A percentile compares a stretch with the other conserved stretches of the same genome.
phyloP scores from a whole-genome alignment of 2,329 filamentous ascomycete genomes.

The Canariomyces notabilis region DNA sequence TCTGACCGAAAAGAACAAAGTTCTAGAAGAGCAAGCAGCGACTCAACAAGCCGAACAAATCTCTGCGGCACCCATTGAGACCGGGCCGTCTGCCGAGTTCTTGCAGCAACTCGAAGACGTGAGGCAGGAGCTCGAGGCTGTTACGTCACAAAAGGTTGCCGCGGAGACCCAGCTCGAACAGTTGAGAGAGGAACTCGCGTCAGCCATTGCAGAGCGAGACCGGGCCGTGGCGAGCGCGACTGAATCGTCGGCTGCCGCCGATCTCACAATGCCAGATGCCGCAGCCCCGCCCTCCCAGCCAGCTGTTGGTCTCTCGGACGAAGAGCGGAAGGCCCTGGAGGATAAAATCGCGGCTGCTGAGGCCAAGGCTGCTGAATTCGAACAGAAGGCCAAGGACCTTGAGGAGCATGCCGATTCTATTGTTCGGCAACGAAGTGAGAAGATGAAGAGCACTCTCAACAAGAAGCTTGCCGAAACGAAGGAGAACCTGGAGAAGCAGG shows the following conservation, averaged over 20 bases:
- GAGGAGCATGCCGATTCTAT: slow-evolving; percentile 58
- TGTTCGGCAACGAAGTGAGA: slow-evolving; percentile 61
- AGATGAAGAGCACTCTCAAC: slow-evolving; percentile 63
- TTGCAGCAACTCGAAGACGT: slow-evolving; percentile 22
- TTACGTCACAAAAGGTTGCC: slow-evolving; percentile 62
- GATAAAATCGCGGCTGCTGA: slow-evolving; percentile 57
- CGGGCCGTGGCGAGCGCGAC: slow-evolving; percentile 43
- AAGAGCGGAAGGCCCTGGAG: slow-evolving; percentile 57
- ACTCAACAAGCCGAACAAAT: slow-evolving; percentile 29
- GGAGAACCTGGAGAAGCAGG: slow-evolving; percentile 46
- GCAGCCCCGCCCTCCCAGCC: slow-evolving; percentile 19
- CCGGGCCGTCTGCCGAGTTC: slow-evolving; percentile 35
- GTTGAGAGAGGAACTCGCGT: slow-evolving; percentile 55
- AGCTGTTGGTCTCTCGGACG: slow-evolving; percentile 42
- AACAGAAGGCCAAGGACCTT: slow-evolving; percentile 58
- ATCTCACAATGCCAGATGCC: slow-evolving; percentile 29
- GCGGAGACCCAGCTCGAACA: slow-evolving; percentile 59
- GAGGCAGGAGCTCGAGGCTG: slow-evolving; percentile 57
- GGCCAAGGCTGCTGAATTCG: slow-evolving; percentile 57
- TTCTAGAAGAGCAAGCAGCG: slow-evolving; percentile 37
- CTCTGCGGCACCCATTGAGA: slow-evolving; percentile 35
- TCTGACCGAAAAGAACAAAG: slow-evolving; percentile 34
- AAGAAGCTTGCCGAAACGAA: slow-evolving; percentile 66
- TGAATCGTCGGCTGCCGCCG: slow-evolving; percentile 26
- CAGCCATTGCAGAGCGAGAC: slow-evolving; percentile 60